Percentiles rank a stretch among this genome's conserved stretches.
phyloP scores from a whole-genome alignment of 1,284 basidiomycete genomes.

The Vanrija sp. region DNA sequence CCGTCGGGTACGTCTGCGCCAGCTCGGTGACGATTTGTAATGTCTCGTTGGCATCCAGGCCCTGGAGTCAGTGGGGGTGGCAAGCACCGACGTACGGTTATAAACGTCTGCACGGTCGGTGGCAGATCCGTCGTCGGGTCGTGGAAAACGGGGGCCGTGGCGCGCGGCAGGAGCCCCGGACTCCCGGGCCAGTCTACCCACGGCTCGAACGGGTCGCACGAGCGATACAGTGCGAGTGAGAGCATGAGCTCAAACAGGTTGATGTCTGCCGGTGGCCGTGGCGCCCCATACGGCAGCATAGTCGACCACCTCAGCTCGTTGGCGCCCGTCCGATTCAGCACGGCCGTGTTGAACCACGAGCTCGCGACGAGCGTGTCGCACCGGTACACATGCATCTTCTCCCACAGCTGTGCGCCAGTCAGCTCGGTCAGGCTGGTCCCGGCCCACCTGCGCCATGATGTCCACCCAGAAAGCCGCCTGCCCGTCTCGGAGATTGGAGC shows the following conservation, averaged over 20 bases:
- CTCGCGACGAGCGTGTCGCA: background rate
- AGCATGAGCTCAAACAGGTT: slow-evolving; percentile 1
- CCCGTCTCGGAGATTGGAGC: slow-evolving; percentile 1
- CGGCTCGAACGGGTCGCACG: background rate
- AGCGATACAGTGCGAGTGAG: background rate
- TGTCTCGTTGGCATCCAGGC: no score
- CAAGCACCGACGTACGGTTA: background rate
- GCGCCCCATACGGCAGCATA: background rate
- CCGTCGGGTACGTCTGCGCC: background rate
- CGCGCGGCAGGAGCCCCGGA: background rate
- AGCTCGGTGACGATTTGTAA: background rate
- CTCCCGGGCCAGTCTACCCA: background rate
- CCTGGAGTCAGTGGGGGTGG: no score
- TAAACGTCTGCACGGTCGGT: background rate
- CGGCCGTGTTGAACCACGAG: background rate
- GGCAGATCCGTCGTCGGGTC: background rate
- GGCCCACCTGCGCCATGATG: slow-evolving; percentile 1
- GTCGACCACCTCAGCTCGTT: background rate
- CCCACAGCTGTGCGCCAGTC: background rate
- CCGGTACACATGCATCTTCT: slow-evolving; percentile 7
- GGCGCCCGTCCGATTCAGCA: background rate
- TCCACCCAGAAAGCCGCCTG: background rate
- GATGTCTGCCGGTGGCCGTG: background rate
- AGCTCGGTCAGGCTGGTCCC: no score
- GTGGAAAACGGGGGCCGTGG: background rate